Evolutionary conservation across 1,139 yeast genomes (phyloP).

Genomic region (Suhomyces kunorum): DNA sequence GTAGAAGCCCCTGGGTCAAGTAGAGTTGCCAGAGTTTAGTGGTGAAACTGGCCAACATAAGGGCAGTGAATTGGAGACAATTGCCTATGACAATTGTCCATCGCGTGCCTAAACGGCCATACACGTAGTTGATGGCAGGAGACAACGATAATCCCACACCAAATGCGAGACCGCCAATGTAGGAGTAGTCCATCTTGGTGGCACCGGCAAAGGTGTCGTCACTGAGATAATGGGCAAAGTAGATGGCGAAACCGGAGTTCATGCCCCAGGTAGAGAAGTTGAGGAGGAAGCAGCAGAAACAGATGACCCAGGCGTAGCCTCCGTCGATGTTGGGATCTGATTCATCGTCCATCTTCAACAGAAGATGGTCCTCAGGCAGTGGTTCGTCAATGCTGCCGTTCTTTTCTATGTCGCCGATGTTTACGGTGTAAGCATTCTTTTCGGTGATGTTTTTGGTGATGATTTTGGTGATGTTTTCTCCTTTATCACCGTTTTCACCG

Average conservation of each 20-base stretch:
- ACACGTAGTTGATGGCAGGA: slow-evolving; percentile 44
- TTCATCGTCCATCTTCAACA: background rate
- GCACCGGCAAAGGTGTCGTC: slow-evolving; percentile 42
- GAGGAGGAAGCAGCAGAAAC: slow-evolving; percentile 41
- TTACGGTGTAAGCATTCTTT: no score
- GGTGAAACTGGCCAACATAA: slow-evolving; percentile 56
- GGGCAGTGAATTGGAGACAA: slow-evolving; percentile 50
- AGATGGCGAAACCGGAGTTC: slow-evolving; percentile 56
- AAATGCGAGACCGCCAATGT: slow-evolving; percentile 45
- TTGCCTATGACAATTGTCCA: slow-evolving; percentile 43
- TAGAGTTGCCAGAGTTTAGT: slow-evolving; percentile 53
- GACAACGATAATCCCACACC: slow-evolving; percentile 36
- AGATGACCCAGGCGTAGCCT: slow-evolving; percentile 53
- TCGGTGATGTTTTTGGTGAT: no score
- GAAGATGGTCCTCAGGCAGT: no score
- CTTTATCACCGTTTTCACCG: no score
- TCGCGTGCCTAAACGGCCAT: slow-evolving; percentile 43
- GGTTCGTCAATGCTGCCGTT: no score
- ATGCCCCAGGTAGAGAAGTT: slow-evolving; percentile 55
- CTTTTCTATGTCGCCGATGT: no score
- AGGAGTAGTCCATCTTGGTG: slow-evolving; percentile 40
- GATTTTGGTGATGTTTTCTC: no score
- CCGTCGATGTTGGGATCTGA: slow-evolving; percentile 30
- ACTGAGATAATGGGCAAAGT: slow-evolving; percentile 46
- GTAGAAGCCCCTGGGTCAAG: slow-evolving; percentile 53